Evolutionary conservation across 2,329 filamentous ascomycete genomes (phyloP), one percentile per base, ranked within the genome.

Genomic region (Penicillium psychrosexuale): DNA sequence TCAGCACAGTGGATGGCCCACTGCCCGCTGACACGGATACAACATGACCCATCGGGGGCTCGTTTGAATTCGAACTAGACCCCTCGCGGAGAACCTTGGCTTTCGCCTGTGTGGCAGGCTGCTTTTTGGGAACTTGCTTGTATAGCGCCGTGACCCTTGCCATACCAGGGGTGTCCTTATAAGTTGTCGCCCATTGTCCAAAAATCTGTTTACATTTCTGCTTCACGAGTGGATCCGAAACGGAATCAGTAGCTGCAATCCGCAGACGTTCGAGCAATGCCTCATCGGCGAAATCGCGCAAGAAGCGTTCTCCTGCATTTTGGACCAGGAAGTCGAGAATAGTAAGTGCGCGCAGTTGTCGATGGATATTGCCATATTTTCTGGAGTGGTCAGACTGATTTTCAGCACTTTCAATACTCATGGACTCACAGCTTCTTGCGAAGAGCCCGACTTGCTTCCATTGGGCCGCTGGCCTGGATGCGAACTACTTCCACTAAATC

Each of bases 341-440:
- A 11, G 89, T 88, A 22, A 99, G 82, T 34, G 94, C 89, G 56
- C 94, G 85, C 33, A 97, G 81, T 74, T 99, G 94, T 47, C 91
- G 88, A 73, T 97, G 93, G n/a, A 90, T 82, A 67, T 86, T 96
- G 65, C 94, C 94, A 75, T 99, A 97, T 78, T 99, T 99, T 36
- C 84, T 87, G 59, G 3, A 33, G 4, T 31, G 36, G 12, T 24
- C 27, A 49, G 24, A 47, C 65, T 47, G 63, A 56, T 51, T 43
- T 38, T 19, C 28, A 45, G 19, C 31, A 39, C 27, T 49, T 27
- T 28, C 11, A 43, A 28, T 19, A 17, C 8, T 31, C 24, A 17
- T 17, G 36, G 8, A 71, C 83, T 69, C 72, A 87, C 82, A 99
- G 84, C 79, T 97, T 97, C 83, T 99, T 99, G 57, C 94, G 86